Conservation (phyloP, 176 grass and related monocot genomes). For the Zea luxurians region DNA sequence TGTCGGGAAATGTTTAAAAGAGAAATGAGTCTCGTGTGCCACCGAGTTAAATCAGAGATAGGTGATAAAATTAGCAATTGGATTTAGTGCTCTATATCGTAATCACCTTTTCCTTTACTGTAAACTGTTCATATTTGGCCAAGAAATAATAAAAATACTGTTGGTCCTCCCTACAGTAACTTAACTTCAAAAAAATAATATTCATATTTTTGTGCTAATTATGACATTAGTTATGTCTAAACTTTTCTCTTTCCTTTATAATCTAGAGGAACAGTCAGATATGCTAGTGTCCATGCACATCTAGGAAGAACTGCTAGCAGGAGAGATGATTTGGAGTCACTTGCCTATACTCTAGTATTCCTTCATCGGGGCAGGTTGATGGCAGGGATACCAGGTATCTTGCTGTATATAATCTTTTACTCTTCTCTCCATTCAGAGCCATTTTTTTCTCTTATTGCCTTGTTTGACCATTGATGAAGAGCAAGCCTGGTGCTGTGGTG, state of each 20-base stretch:
- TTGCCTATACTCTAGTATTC: constrained; percentile 87
- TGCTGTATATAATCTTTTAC: constrained; percentile 19
- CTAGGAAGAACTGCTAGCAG: constrained; percentile 90
- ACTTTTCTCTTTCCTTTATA: constrained; percentile 21
- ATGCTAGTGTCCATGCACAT: constrained; percentile 89
- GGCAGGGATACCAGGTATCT: constrained; percentile 87
- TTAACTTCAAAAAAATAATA: not conserved
- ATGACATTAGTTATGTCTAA: constrained; percentile 16
- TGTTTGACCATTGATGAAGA: not conserved
- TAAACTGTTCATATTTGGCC: too few relatives aligned
- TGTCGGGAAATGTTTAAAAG: too few relatives aligned
- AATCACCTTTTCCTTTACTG: too few relatives aligned
- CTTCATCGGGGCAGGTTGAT: constrained; percentile 81
- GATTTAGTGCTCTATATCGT: too few relatives aligned
- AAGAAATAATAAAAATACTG: too few relatives aligned
- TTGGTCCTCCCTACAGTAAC: constrained; percentile 44
- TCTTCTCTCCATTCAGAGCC: not conserved
- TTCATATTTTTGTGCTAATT: constrained; percentile 16
- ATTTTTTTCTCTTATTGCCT: not conserved
- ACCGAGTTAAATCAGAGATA: too few relatives aligned
- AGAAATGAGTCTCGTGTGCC: too few relatives aligned
- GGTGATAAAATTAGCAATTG: too few relatives aligned
- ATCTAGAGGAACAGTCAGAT: constrained; percentile 81
- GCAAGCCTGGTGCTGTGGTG: too few relatives aligned
- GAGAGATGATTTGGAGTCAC: constrained; percentile 87